These are phyloP conservation scores for Sordaria brevicollis DNA, from an alignment of 495 filamentous ascomycete species.

Conservation along the genomic window DNA sequence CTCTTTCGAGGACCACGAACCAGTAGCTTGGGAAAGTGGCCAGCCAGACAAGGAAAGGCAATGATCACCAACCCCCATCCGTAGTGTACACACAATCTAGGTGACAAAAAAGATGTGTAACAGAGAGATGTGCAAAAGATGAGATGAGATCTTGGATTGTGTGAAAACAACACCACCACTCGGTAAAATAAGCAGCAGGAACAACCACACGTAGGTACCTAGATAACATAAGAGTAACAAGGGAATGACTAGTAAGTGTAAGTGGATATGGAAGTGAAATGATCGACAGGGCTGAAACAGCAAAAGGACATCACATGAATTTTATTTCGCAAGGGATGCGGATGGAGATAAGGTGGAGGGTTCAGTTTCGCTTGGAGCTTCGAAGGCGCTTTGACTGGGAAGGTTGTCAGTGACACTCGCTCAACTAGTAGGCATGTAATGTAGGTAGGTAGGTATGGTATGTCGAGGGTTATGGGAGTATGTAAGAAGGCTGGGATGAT, in stretches of 20 bases:
- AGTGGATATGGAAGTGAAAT: neutral
- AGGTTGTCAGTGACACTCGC: no score
- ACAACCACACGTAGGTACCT: neutral
- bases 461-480: no score
- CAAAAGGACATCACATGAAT: neutral
- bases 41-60: neutral
- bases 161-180: neutral
- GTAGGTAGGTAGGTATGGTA: neutral
- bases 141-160: neutral
- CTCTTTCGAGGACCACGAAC: no score
- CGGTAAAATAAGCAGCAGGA: neutral
- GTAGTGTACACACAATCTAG: neutral
- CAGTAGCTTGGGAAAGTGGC: neutral
- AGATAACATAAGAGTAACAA: neutral
- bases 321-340: neutral
- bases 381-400: neutral
- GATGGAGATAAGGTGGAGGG: no score
- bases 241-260: neutral
- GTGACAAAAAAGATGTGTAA: neutral
- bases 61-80: neutral
- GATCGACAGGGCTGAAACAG: slow-evolving; percentile 21
- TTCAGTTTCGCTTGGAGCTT: neutral
- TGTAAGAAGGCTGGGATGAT: neutral
- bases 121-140: neutral
- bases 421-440: no score